Percentiles rank a stretch among this genome's conserved stretches.
These are phyloP conservation scores for Enterospora canceri DNA, from an alignment of 371 early-diverging fungal species.

Conservation along the genomic window DNA sequence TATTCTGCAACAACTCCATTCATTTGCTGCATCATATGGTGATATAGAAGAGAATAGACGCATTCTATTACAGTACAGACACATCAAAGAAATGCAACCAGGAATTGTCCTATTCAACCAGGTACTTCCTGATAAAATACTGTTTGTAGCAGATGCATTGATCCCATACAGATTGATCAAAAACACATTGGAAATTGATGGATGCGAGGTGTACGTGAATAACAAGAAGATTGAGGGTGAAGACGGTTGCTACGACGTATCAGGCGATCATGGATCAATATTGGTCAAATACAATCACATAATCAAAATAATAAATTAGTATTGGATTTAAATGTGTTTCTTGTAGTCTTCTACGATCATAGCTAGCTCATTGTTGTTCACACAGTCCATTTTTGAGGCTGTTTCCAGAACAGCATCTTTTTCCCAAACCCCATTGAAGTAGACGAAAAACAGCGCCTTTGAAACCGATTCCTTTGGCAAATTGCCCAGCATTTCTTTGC, in stretches of 20 bases:
- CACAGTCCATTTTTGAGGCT: not conserved
- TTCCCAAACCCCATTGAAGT: constrained; percentile 33
- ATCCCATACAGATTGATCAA: not conserved
- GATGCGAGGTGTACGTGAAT: not conserved
- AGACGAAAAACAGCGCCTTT: constrained; percentile 26
- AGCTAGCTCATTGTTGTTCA: not conserved
- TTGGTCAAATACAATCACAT: not conserved
- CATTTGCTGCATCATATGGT: not conserved
- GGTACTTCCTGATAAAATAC: not conserved
- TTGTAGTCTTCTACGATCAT: not conserved
- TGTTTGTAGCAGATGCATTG: not conserved
- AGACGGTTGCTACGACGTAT: not conserved
- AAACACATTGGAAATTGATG: not conserved
- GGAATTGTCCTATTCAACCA: not conserved
- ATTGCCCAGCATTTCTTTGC: not conserved
- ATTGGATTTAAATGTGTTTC: not conserved
- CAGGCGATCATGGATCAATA: not conserved
- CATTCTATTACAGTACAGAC: not conserved
- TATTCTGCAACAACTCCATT: constrained; percentile 8
- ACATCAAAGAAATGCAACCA: not conserved
- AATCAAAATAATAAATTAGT: not conserved
- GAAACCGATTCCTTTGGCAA: constrained; percentile 6
- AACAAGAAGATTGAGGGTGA: not conserved
- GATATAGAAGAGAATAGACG: constrained; percentile 4
- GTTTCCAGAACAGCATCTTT: constrained; percentile 2